These are phyloP conservation scores for Wickerhamiella parazyma DNA, from an alignment of 805 yeast species.

Conservation along the genomic window DNA sequence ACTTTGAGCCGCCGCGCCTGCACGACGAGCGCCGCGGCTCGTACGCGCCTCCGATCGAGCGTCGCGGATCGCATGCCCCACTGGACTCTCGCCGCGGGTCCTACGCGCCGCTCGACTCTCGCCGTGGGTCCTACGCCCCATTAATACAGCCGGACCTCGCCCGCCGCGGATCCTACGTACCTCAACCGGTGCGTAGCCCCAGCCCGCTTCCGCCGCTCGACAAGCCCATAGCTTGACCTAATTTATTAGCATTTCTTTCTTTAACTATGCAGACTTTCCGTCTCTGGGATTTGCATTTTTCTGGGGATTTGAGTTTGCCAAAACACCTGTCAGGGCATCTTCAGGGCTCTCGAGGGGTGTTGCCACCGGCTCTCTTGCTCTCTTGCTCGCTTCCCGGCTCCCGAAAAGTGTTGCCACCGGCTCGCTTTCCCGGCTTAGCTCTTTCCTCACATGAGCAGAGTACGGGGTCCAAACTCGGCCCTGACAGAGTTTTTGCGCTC, in stretches of 20 bases:
- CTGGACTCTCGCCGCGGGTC: neutral
- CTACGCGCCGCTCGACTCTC: neutral
- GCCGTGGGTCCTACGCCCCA: neutral
- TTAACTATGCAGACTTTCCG: no score
- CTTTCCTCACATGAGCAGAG: slow-evolving; percentile 16
- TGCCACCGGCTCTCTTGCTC: no score
- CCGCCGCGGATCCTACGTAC: neutral
- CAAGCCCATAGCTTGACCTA: no score
- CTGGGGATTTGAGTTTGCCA: no score
- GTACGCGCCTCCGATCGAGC: neutral
- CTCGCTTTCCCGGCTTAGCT: no score
- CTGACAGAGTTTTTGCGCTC: slow-evolving; percentile 75
- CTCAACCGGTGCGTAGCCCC: neutral
- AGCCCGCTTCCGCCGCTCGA: neutral
- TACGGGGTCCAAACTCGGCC: slow-evolving; percentile 56
- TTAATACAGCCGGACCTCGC: no score
- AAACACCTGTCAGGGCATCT: no score
- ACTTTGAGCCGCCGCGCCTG: neutral
- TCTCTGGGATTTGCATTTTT: no score
- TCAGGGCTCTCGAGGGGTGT: no score
- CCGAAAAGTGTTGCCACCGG: no score
- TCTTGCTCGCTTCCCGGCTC: no score
- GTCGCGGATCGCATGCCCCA: neutral
- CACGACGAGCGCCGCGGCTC: neutral
- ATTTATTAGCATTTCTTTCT: neutral